Evolutionary conservation across 805 yeast species (phyloP), one percentile per base, ranked within the genome.

Genomic region (Metschnikowia hibisci): DNA sequence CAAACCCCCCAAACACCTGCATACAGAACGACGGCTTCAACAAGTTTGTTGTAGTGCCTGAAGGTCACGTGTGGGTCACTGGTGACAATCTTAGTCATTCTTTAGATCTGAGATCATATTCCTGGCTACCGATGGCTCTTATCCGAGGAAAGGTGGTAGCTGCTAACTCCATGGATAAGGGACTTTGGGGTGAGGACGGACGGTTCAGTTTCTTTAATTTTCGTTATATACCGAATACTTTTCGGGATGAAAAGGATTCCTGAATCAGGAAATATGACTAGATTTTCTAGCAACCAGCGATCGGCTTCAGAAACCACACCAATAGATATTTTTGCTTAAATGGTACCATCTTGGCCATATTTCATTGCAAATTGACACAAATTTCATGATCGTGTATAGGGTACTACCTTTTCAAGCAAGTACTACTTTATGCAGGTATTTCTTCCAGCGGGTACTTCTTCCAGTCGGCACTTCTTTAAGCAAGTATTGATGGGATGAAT

Each of bases 31-130:
- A 71, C 47, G 75, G 73, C 7, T 71, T 58, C 50, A 71, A 77
- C 56, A 76, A 78, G 44, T 87, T 71, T 61, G 81, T 91, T 7
- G 72, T 69, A 43, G 90, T 93, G 0, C 99, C 99, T 1, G 79
- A 82, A 52, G 99, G 99, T 2, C 99, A 93, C 63, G 86, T 87
- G 37, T 93, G 98, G 98, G 83, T 90, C 3, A 88, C 97, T 0
- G 99, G 99, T 2, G 99, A 93, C 58, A 93, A 93, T 58, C 64
- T 91, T 44, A 76, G 87, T 22, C 88, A 83, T 52, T 87, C 96
- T 15, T 67, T 90, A 37, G 99, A 93, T 56, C 87, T 96, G 4
- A 71, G 99, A 52, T 79, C 87, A 0, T 93, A 93, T 59, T 86
- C 90, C 30, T 87, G 83, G n/a, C 67, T 93, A 28, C 98, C 99